Evolutionary conservation across 139 green algal species (phyloP), one percentile per base, ranked within the genome.

Genomic region (Cymbomonas tetramitiformis): DNA sequence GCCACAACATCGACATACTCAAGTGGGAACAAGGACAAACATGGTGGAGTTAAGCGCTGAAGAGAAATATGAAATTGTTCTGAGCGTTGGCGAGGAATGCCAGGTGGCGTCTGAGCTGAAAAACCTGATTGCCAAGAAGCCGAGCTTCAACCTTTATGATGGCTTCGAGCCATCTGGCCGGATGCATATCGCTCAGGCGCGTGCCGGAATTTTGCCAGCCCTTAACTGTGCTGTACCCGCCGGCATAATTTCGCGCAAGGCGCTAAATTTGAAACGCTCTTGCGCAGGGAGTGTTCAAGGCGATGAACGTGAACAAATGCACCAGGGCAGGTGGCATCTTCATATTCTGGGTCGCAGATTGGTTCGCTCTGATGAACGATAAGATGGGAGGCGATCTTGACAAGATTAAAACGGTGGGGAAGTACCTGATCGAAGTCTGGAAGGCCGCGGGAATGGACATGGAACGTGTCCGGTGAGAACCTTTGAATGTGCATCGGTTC

Each of bases 171-270:
- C 92, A 0, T 93, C 79, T n/a, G 90, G 90, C 0, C 73, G 90
- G 29, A 95, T 97, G 88, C 90, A 98, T 73, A 97, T 98, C 41
- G 91, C 90, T 6, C n/a, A n/a, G n/a, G n/a, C n/a, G n/a, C n/a
- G n/a, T n/a, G n/a, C n/a, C 90, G n/a, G n/a, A n/a, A n/a, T n/a
- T n/a, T n/a, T n/a, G n/a, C n/a, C n/a, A n/a, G n/a, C n/a, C n/a
- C n/a, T n/a, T n/a, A n/a, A n/a, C n/a, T n/a, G n/a, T n/a, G n/a
- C n/a, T n/a, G n/a, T n/a, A n/a, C n/a, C n/a, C n/a, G n/a, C n/a
- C n/a, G n/a, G n/a, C n/a, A n/a, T n/a, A n/a, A n/a, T n/a, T n/a
- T n/a, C n/a, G n/a, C n/a, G n/a, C n/a, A n/a, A n/a, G n/a, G n/a
- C 33, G 18, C 15, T 15, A 44, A 51, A 18, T 54, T 18, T 39